Conservation (phyloP, 257 asterid genomes). For the Agastache rugosa region DNA sequence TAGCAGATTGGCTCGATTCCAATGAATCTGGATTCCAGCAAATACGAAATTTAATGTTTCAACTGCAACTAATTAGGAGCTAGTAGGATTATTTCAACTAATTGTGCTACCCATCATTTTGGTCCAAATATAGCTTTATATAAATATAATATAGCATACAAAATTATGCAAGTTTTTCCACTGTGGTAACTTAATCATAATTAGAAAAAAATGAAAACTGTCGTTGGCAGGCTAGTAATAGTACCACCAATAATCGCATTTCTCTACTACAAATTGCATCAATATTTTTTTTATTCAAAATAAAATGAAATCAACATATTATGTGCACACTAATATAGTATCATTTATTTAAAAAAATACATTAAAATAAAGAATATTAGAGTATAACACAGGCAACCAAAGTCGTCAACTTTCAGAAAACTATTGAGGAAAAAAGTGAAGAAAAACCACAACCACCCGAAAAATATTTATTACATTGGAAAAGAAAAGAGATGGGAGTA, state of each 20-base stretch:
- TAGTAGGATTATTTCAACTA: conserved; percentile 11
- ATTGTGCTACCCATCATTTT: conserved; percentile 4
- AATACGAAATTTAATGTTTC: not conserved
- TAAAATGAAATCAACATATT: no score
- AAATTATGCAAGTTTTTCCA: not conserved
- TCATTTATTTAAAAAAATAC: no score
- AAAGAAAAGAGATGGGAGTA: not conserved
- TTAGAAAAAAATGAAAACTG: not conserved
- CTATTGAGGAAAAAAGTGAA: not conserved
- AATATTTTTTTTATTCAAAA: not conserved
- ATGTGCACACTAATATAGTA: no score
- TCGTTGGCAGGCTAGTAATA: not conserved
- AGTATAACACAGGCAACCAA: not conserved
- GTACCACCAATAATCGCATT: no score
- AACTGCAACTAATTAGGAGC: not conserved
- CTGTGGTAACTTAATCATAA: no score
- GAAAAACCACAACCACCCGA: not conserved
- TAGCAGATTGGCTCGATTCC: not conserved
- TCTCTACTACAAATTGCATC: not conserved
- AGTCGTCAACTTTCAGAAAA: not conserved
- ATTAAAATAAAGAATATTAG: no score
- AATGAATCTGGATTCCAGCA: not conserved
- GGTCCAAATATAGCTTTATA: conserved; percentile 13
- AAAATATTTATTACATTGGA: not conserved
- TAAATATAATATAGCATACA: not conserved